Evolutionary conservation across 768 basidiomycete genomes (phyloP).

Genomic region (Calocera cornea): DNA sequence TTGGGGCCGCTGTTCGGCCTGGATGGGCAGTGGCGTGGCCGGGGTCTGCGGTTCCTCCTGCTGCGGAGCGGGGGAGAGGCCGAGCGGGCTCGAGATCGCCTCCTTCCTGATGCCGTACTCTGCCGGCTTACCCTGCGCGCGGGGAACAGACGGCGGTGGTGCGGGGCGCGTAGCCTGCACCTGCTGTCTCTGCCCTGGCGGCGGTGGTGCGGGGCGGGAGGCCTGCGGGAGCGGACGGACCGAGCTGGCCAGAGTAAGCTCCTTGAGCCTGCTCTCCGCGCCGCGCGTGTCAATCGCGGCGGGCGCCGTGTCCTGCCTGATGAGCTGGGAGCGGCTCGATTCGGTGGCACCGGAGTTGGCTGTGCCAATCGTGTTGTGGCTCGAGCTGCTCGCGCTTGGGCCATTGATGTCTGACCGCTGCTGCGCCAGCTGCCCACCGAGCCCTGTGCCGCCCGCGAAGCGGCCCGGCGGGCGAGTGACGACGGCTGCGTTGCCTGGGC

Average conservation of each 20-base stretch:
- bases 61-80: slow-evolving; percentile 10
- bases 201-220: slow-evolving; percentile 16
- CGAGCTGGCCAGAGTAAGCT: neutral
- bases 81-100: neutral
- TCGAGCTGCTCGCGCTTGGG: neutral
- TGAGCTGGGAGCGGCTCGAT: slow-evolving; percentile 24
- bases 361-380: neutral
- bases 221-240: slow-evolving; percentile 20
- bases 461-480: slow-evolving; percentile 39
- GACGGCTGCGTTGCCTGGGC: slow-evolving; percentile 15
- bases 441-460: slow-evolving; percentile 83
- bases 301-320: slow-evolving; percentile 38
- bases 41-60: slow-evolving; percentile 16
- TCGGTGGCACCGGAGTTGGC: slow-evolving; percentile 10
- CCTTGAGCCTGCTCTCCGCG: slow-evolving; percentile 7
- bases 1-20: slow-evolving; percentile 25
- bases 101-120: neutral
- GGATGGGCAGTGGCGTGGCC: slow-evolving; percentile 16
- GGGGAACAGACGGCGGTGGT: slow-evolving; percentile 52
- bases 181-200: slow-evolving; percentile 27
- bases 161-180: slow-evolving; percentile 50
- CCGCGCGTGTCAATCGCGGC: slow-evolving; percentile 23
- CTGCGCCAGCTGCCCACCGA: slow-evolving; percentile 45
- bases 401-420: neutral
- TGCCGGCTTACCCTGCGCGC: slow-evolving; percentile 26